Percentiles rank a stretch among this genome's conserved stretches.
Evolutionary conservation across 139 green algal species (phyloP).

Genomic region (Astrephomene gubernaculifera): DNA sequence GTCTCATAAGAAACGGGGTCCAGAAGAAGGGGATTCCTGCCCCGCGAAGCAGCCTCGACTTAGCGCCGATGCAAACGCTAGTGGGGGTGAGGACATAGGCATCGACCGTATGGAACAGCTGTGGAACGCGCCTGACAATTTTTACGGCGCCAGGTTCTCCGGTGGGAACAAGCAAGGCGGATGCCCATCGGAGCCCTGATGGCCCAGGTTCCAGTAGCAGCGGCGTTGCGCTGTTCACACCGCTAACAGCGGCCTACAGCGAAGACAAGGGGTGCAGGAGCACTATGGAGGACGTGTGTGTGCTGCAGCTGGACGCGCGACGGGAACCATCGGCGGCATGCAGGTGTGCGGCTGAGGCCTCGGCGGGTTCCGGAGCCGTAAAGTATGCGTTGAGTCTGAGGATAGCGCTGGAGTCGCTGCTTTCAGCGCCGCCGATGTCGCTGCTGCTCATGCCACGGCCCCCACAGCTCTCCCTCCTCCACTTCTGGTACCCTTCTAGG

Average conservation of each 20-base stretch:
- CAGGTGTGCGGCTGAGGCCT: not conserved
- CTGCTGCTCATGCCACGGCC: too few relatives aligned
- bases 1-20: conserved; percentile 2
- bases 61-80: not conserved
- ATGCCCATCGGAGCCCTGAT: not conserved
- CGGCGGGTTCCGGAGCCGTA: too few relatives aligned
- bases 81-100: conserved; percentile 11
- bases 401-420: too few relatives aligned
- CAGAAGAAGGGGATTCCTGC: not conserved
- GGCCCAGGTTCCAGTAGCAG: not conserved
- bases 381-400: too few relatives aligned
- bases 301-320: conserved; percentile 31
- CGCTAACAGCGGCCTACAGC: conserved; percentile 1
- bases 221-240: not conserved
- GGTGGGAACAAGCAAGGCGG: not conserved
- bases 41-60: conserved; percentile 1
- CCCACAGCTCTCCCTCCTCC: too few relatives aligned
- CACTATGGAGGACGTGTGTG: conserved; percentile 47
- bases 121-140: not conserved
- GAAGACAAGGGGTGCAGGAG: conserved; percentile 42
- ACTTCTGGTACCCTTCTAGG: too few relatives aligned
- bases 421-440: too few relatives aligned
- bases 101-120: too few relatives aligned
- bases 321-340: not conserved
- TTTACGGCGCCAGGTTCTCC: not conserved